These are phyloP conservation scores for Lophiostoma macrostomum DNA, from an alignment of 495 filamentous ascomycete genomes.

Conservation along the genomic window DNA sequence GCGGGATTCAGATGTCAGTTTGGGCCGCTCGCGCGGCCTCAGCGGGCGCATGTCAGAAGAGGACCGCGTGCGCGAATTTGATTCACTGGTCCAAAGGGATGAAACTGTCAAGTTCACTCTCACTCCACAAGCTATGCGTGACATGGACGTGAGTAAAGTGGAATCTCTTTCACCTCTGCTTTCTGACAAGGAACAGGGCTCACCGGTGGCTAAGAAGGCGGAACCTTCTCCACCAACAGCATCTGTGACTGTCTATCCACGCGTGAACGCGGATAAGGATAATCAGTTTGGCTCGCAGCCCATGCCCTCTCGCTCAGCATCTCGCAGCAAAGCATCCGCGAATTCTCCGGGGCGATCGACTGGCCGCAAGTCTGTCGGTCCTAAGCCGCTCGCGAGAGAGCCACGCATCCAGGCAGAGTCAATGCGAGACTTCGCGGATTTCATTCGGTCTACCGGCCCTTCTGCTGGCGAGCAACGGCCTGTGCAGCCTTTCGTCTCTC, in stretches of 20 bases:
- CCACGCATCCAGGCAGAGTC: slow-evolving; percentile 62
- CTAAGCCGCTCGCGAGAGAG: slow-evolving; percentile 53
- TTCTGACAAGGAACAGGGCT: slow-evolving; percentile 4
- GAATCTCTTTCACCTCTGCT: not conserved
- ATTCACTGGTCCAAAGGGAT: slow-evolving; percentile 83
- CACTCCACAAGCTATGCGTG: slow-evolving; percentile 83
- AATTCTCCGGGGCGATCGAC: slow-evolving; percentile 1
- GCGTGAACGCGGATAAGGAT: slow-evolving; percentile 20
- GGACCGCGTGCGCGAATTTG: slow-evolving; percentile 62
- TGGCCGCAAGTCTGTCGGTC: not conserved
- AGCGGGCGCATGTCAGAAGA: slow-evolving; percentile 39
- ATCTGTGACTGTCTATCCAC: slow-evolving; percentile 29
- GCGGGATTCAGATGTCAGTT: slow-evolving; percentile 24
- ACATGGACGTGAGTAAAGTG: slow-evolving; percentile 75
- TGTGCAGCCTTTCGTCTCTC: slow-evolving; percentile 31
- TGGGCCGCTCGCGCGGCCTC: slow-evolving; percentile 19
- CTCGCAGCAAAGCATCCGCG: slow-evolving; percentile 4
- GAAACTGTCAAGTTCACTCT: slow-evolving; percentile 92
- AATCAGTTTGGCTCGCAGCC: slow-evolving; percentile 23
- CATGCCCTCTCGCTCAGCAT: slow-evolving; percentile 6
- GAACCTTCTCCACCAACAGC: slow-evolving; percentile 14
- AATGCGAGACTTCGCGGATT: slow-evolving; percentile 76
- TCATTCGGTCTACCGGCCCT: slow-evolving; percentile 80
- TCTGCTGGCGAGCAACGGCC: slow-evolving; percentile 36
- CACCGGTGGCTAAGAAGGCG: slow-evolving; percentile 10